Percentiles rank a stretch among this genome's conserved stretches.
These are phyloP conservation scores for Diospyros lotus DNA, from an alignment of 148 eudicot species.

Conservation along the genomic window DNA sequence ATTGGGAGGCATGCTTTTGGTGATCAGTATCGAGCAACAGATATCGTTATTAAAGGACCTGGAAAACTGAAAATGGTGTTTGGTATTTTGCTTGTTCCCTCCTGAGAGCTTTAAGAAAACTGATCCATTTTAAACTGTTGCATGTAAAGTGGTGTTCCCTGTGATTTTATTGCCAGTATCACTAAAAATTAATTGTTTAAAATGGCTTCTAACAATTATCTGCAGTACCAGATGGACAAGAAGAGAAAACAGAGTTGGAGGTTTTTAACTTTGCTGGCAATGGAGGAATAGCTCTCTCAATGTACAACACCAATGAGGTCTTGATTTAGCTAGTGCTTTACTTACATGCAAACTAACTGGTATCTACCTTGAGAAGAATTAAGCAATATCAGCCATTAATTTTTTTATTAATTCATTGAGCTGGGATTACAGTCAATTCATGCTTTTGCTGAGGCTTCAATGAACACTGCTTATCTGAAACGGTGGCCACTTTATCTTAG, in stretches of 20 bases:
- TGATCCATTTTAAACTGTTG: too few species aligned
- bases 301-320: slow-evolving; percentile 69
- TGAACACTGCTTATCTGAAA: slow-evolving; percentile 50
- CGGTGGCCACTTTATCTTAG: slow-evolving; percentile 68
- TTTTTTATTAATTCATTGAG: background rate
- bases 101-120: too few species aligned
- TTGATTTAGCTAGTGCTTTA: background rate
- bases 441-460: slow-evolving; percentile 67
- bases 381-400: background rate
- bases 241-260: slow-evolving; percentile 59
- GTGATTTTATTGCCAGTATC: too few species aligned
- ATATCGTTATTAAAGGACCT: slow-evolving; percentile 67
- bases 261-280: slow-evolving; percentile 65
- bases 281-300: slow-evolving; percentile 56
- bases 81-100: slow-evolving; percentile 27
- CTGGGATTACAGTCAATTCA: slow-evolving; percentile 34
- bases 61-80: slow-evolving; percentile 80
- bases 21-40: slow-evolving; percentile 84
- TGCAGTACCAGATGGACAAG: slow-evolving; percentile 72
- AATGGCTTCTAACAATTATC: background rate
- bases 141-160: too few species aligned
- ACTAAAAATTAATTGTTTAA: background rate
- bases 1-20: slow-evolving; percentile 94
- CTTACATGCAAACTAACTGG: background rate
- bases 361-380: background rate